These are phyloP conservation scores for Dendrobium catenatum DNA, from an alignment of 106 monocot species.

Conservation along the genomic window DNA sequence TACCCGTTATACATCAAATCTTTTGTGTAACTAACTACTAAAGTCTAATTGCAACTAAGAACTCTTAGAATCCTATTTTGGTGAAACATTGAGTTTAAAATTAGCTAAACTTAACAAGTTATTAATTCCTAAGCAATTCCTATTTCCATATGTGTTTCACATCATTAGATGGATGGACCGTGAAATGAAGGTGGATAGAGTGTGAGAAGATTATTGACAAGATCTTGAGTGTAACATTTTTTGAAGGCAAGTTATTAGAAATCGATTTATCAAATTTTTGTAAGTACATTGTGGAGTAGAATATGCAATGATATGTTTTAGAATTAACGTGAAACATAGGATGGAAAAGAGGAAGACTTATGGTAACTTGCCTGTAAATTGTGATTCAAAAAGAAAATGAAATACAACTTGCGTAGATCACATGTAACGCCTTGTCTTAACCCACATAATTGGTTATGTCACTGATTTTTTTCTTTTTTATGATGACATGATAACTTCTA, in stretches of 20 bases:
- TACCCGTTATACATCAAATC: too few species aligned
- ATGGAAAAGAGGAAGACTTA: background rate
- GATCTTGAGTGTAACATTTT: background rate
- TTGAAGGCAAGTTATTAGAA: too few species aligned
- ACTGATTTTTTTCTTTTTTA: background rate
- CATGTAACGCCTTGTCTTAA: background rate
- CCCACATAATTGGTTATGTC: background rate
- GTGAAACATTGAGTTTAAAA: too few species aligned
- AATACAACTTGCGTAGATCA: too few species aligned
- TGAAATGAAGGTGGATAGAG: background rate
- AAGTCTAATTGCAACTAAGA: too few species aligned
- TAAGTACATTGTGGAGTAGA: background rate
- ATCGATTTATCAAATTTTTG: too few species aligned
- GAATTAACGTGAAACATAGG: background rate
- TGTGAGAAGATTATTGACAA: background rate
- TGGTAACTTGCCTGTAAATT: background rate
- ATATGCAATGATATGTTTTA: background rate
- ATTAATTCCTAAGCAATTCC: too few species aligned
- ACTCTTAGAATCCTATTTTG: too few species aligned
- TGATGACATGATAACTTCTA: background rate
- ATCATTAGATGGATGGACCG: background rate
- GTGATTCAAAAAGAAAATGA: background rate
- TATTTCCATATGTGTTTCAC: too few species aligned
- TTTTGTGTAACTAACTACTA: too few species aligned
- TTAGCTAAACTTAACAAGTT: too few species aligned